phyloP scores from a whole-genome alignment of 768 basidiomycete genomes.

The Boletus vinaceobasis region DNA sequence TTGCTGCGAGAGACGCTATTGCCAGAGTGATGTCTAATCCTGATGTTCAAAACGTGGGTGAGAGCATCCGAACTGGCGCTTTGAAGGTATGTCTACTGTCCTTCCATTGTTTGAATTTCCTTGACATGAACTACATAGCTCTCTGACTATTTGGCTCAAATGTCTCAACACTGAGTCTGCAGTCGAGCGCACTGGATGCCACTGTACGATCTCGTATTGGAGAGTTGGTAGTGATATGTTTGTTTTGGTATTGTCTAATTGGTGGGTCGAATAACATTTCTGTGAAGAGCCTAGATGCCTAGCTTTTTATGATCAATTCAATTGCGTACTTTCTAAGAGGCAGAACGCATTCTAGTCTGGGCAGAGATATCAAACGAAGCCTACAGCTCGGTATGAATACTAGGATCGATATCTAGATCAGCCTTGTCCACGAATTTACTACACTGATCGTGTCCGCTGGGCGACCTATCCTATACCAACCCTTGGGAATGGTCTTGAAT shows the following conservation, averaged over 20 bases:
- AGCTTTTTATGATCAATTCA: neutral
- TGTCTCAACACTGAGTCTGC: constrained; percentile 44
- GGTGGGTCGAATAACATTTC: constrained; percentile 6
- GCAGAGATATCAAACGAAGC: too few species aligned
- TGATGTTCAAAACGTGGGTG: constrained; percentile 82
- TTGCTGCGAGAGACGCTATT: constrained; percentile 73
- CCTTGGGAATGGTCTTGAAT: too few species aligned
- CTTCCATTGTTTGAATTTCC: neutral
- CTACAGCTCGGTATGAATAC: neutral
- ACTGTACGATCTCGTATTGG: neutral
- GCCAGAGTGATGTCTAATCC: constrained; percentile 74
- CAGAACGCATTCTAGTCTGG: too few species aligned
- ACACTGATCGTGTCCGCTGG: too few species aligned
- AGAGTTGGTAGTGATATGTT: constrained; percentile 2
- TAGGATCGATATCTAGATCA: neutral
- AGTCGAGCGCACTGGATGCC: neutral
- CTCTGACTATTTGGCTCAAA: constrained; percentile 67
- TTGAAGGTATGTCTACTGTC: constrained; percentile 59
- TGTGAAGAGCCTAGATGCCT: constrained; percentile 1
- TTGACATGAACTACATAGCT: constrained; percentile 35
- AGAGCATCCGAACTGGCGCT: constrained; percentile 74
- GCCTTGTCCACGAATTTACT: neutral
- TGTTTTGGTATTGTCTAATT: constrained; percentile 12
- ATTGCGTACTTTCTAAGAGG: neutral
- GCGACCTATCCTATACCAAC: too few species aligned